A percentile compares a stretch with the other conserved stretches of the same genome.
phyloP scores from a whole-genome alignment of 140 eudicot genomes.

The Eryngium alpinum region DNA sequence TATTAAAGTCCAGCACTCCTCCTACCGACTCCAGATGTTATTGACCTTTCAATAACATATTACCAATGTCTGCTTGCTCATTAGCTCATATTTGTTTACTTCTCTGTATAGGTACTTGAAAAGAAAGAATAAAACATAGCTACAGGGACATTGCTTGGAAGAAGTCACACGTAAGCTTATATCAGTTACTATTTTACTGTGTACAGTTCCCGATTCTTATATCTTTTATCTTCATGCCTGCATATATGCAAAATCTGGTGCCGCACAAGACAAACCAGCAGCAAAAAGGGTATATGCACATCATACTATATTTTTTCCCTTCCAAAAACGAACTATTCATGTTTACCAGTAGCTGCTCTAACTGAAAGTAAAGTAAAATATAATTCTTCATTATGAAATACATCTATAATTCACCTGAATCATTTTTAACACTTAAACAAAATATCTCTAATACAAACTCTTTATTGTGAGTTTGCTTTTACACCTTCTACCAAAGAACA shows the following conservation, averaged over 20 bases:
- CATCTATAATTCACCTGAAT: too few relatives aligned
- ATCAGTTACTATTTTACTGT: background rate
- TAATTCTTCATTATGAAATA: too few relatives aligned
- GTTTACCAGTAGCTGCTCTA: too few relatives aligned
- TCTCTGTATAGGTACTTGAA: constrained; percentile 59
- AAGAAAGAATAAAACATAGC: constrained; percentile 89
- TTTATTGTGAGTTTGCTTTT: too few relatives aligned
- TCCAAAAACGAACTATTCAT: too few relatives aligned
- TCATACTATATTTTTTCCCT: background rate
- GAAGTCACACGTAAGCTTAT: constrained; percentile 66
- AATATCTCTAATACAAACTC: too few relatives aligned
- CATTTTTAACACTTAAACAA: too few relatives aligned
- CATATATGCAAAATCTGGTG: constrained; percentile 81
- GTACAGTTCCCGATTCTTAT: background rate
- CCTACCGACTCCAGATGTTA: too few relatives aligned
- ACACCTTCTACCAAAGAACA: too few relatives aligned
- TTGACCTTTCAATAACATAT: too few relatives aligned
- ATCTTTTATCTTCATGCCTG: constrained; percentile 14
- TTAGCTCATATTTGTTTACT: constrained; percentile 3
- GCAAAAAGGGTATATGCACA: constrained; percentile 72
- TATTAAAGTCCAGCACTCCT: too few relatives aligned
- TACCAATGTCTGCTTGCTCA: background rate
- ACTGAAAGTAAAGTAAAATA: too few relatives aligned
- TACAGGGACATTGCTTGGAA: constrained; percentile 82
- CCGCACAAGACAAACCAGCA: constrained; percentile 79